phyloP scores from a whole-genome alignment of 352 stramenopile genomes.

The Phytophthora nicotianae region DNA sequence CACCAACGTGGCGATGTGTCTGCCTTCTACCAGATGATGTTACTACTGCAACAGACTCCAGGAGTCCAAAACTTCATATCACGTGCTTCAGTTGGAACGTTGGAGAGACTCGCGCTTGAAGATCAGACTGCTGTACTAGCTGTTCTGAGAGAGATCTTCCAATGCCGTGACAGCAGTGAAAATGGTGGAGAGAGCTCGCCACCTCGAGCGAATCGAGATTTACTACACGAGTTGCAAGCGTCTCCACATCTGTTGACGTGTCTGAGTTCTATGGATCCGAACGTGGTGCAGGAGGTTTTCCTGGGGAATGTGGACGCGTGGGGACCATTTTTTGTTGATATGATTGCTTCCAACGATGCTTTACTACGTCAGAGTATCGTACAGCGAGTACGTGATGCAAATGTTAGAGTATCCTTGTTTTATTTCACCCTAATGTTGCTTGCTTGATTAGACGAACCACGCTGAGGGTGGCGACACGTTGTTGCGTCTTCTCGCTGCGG shows the following conservation, averaged over 20 bases:
- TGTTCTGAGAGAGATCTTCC: conserved; percentile 62
- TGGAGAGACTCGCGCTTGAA: conserved; percentile 66
- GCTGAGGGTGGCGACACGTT: conserved; percentile 56
- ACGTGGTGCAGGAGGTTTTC: conserved; percentile 68
- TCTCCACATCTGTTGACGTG: conserved; percentile 66
- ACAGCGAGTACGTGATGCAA: conserved; percentile 34
- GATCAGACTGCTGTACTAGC: conserved; percentile 55
- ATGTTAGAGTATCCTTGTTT: not conserved
- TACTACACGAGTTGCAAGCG: conserved; percentile 56
- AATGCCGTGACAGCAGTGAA: conserved; percentile 18
- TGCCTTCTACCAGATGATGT: conserved; percentile 70
- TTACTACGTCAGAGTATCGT: conserved; percentile 60
- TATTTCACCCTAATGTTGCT: conserved; percentile 1
- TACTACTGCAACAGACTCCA: conserved; percentile 58
- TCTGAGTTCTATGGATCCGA: conserved; percentile 66
- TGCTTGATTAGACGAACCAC: conserved; percentile 55
- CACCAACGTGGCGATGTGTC: conserved; percentile 51
- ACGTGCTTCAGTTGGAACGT: conserved; percentile 47
- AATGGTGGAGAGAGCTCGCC: conserved; percentile 8
- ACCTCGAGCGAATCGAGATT: conserved; percentile 40
- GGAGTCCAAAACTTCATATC: conserved; percentile 69
- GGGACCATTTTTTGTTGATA: conserved; percentile 71
- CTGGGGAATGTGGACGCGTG: conserved; percentile 63
- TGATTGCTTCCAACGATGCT: conserved; percentile 51
- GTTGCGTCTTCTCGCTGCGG: conserved; percentile 49